Base-by-base conservation (phyloP, 2,329 filamentous ascomycete species). In the Coccinonectria pachysandricola region DNA sequence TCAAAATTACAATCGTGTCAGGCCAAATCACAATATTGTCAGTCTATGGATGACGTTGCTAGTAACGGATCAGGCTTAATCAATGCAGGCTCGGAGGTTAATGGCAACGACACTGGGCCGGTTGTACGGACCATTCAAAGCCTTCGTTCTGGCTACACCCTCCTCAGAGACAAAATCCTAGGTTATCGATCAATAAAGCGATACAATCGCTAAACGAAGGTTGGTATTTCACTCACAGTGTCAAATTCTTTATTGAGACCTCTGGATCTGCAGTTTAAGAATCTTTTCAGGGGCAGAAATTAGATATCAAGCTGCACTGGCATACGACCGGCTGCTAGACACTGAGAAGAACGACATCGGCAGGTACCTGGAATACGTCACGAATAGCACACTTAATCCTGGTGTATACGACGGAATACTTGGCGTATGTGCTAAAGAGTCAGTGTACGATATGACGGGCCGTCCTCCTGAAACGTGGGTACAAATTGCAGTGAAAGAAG, bases 21-120 rank as follows among this genome's bases (percentile, higher is more conserved):
- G 29, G 18, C 19, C 15, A 32, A 12, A 37, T 36, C 14, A 18
- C 35, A 12, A 31, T 40, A 11, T 17, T 40, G 14, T 30, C 35
- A n/a, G 35, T 37, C 3, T 36, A n/a, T n/a, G n/a, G n/a, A n/a
- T n/a, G n/a, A n/a, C n/a, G n/a, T n/a, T n/a, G n/a, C n/a, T n/a
- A n/a, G n/a, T n/a, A n/a, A n/a, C n/a, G n/a, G n/a, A n/a, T n/a
- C n/a, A n/a, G n/a, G n/a, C n/a, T n/a, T n/a, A n/a, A n/a, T n/a
- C n/a, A n/a, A n/a, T n/a, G n/a, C n/a, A n/a, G n/a, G n/a, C n/a
- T n/a, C n/a, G n/a, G n/a, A n/a, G n/a, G n/a, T n/a, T n/a, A n/a
- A n/a, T n/a, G n/a, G n/a, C n/a, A n/a, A n/a, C n/a, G n/a, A n/a
- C n/a, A n/a, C n/a, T n/a, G n/a, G n/a, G n/a, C n/a, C n/a, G n/a